A percentile compares a stretch with the other conserved stretches of the same genome.
Conservation (phyloP, 768 basidiomycete genomes). For the Mycena crocata region DNA sequence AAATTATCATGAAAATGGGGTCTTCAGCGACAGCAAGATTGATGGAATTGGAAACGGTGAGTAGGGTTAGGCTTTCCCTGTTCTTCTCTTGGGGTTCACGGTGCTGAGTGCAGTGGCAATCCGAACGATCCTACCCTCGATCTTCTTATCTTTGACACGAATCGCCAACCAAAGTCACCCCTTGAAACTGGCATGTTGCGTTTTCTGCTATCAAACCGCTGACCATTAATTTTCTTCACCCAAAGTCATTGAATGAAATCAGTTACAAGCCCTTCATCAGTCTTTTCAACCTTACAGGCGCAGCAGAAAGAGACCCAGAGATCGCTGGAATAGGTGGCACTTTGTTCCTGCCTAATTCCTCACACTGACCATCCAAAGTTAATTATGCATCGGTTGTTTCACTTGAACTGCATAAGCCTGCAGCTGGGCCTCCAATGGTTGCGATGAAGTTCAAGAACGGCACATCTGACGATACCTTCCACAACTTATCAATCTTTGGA, state of each 20-base stretch:
- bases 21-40: conserved; percentile 51
- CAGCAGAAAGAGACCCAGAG: conserved; percentile 49
- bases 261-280: conserved; percentile 70
- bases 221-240: too few relatives aligned
- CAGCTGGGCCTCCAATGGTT: conserved; percentile 42
- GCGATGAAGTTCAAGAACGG: conserved; percentile 62
- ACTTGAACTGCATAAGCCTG: conserved; percentile 53
- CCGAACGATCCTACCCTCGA: conserved; percentile 57
- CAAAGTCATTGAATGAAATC: conserved; percentile 56
- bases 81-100: too few relatives aligned
- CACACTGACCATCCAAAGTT: conserved; percentile 32
- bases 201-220: too few relatives aligned
- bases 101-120: conserved; percentile 59
- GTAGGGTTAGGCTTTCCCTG: not conserved
- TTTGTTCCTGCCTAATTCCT: conserved; percentile 28
- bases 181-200: conserved; percentile 56
- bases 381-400: conserved; percentile 56
- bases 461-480: conserved; percentile 46
- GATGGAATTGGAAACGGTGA: conserved; percentile 10
- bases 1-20: conserved; percentile 65
- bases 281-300: conserved; percentile 67
- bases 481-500: conserved; percentile 47
- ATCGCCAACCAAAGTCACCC: conserved; percentile 56
- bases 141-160: conserved; percentile 53
- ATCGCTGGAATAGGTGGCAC: conserved; percentile 53